Evolutionary conservation across 208 protist species (phyloP).

Genomic region (Tetramitus jugosus): DNA sequence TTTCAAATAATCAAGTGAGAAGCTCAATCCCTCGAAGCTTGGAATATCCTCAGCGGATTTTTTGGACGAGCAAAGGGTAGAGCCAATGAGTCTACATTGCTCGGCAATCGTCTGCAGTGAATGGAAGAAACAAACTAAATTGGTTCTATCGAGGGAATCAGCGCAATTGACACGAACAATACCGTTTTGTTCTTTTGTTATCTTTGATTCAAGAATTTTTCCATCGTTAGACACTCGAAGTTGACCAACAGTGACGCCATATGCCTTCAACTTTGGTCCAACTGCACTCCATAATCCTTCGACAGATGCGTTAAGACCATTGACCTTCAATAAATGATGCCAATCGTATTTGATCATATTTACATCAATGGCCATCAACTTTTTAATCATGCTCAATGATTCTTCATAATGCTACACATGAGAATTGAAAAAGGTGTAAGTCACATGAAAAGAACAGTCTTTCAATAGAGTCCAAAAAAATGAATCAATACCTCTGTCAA

Average conservation of each 20-base stretch:
- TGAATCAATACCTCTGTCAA: neutral
- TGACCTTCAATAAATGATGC: constrained; percentile 14
- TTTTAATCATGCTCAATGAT: constrained; percentile 27
- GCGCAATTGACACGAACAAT: constrained; percentile 91
- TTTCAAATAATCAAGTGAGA: neutral
- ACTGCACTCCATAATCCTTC: neutral
- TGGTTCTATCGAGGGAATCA: constrained; percentile 94
- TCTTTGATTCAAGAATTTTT: constrained; percentile 6
- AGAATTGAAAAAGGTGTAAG: too few relatives aligned
- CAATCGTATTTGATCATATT: constrained; percentile 47
- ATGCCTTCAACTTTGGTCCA: neutral
- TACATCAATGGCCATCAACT: constrained; percentile 23
- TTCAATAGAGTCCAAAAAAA: constrained; percentile 13
- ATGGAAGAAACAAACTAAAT: constrained; percentile 53
- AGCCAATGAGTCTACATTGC: neutral
- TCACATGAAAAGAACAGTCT: neutral
- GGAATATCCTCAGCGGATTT: too few relatives aligned
- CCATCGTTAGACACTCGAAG: neutral
- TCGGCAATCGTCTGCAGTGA: neutral
- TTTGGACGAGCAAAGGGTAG: too few relatives aligned
- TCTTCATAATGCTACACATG: constrained; percentile 27
- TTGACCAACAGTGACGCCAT: neutral
- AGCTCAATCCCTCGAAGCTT: constrained; percentile 30
- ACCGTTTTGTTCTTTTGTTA: constrained; percentile 56
- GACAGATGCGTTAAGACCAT: neutral